These are phyloP conservation scores for Tarenaya hassleriana DNA, from an alignment of 345 rosid species.

Conservation along the genomic window DNA sequence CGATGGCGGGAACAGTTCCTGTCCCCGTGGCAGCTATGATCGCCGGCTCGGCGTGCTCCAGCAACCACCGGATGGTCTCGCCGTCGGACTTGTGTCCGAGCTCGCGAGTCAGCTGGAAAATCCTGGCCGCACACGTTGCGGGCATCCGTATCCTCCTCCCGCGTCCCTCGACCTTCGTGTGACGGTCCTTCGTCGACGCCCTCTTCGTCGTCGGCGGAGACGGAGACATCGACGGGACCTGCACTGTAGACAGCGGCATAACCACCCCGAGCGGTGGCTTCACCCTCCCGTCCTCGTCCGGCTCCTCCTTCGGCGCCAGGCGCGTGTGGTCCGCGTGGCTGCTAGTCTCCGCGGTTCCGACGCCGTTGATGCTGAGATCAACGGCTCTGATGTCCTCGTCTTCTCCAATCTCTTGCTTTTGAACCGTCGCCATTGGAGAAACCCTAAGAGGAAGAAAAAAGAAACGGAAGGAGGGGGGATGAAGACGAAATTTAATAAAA, in stretches of 20 bases:
- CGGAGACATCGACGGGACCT: conserved; percentile 30
- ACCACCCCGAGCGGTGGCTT: conserved; percentile 9
- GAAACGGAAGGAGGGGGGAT: conserved; percentile 21
- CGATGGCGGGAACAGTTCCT: conserved; percentile 89
- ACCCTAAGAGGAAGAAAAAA: background rate
- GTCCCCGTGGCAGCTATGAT: conserved; percentile 87
- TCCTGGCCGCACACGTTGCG: conserved; percentile 87
- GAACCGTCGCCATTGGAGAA: conserved; percentile 29
- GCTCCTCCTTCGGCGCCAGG: conserved; percentile 39
- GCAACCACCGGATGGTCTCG: conserved; percentile 80
- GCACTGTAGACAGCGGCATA: conserved; percentile 30
- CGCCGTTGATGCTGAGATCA: conserved; percentile 33
- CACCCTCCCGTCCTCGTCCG: conserved; percentile 24
- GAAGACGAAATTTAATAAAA: conserved; percentile 8
- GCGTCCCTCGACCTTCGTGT: conserved; percentile 88
- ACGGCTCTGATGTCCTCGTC: conserved; percentile 24
- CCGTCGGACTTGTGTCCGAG: conserved; percentile 91
- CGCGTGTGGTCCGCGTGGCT: background rate
- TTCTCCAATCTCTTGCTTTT: conserved; percentile 30
- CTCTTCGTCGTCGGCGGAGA: conserved; percentile 37
- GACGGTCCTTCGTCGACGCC: conserved; percentile 77
- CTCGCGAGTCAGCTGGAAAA: conserved; percentile 81
- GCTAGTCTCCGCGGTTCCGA: conserved; percentile 9
- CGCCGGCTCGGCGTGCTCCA: conserved; percentile 83
- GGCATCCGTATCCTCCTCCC: conserved; percentile 97